phyloP scores from a whole-genome alignment of 352 stramenopile species.

The Pythium biforme region DNA sequence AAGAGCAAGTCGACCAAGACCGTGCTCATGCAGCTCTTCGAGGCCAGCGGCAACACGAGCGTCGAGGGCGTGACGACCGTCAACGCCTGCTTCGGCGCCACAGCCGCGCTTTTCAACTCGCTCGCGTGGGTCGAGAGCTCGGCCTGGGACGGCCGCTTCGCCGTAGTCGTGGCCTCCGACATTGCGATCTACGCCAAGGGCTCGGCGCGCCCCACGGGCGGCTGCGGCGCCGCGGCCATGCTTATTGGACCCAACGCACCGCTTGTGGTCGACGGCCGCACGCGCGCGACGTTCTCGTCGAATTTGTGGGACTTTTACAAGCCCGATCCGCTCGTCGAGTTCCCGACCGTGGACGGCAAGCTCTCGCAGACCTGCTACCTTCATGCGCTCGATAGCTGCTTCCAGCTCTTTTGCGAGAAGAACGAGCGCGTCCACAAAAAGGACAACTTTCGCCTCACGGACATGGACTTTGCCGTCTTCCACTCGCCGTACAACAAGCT shows the following conservation, averaged over 20 bases:
- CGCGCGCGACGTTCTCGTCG: conserved; percentile 89
- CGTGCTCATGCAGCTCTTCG: conserved; percentile 75
- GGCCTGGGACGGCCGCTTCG: conserved; percentile 92
- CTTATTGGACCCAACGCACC: conserved; percentile 95
- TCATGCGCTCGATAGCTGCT: conserved; percentile 94
- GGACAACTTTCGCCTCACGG: conserved; percentile 50
- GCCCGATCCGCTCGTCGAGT: conserved; percentile 89
- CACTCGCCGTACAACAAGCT: conserved; percentile 99
- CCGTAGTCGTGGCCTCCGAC: conserved; percentile 95
- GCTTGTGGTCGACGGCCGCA: conserved; percentile 86
- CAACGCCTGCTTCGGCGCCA: conserved; percentile 98
- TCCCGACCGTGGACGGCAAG: conserved; percentile 94
- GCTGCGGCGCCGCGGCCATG: conserved; percentile 94
- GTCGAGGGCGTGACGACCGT: conserved; percentile 91
- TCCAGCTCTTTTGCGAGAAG: conserved; percentile 89
- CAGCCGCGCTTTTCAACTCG: conserved; percentile 96
- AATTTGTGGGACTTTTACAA: conserved; percentile 99
- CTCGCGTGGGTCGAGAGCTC: conserved; percentile 94
- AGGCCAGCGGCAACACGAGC: conserved; percentile 47
- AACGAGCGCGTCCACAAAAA: conserved; percentile 29
- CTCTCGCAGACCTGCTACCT: conserved; percentile 96
- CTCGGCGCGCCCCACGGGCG: conserved; percentile 86
- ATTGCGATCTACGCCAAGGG: conserved; percentile 96
- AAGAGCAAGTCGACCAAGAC: conserved; percentile 88
- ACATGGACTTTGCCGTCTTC: conserved; percentile 94